These are phyloP conservation scores for Fusarium concolor DNA, from an alignment of 2,329 filamentous ascomycete species.

Conservation along the genomic window DNA sequence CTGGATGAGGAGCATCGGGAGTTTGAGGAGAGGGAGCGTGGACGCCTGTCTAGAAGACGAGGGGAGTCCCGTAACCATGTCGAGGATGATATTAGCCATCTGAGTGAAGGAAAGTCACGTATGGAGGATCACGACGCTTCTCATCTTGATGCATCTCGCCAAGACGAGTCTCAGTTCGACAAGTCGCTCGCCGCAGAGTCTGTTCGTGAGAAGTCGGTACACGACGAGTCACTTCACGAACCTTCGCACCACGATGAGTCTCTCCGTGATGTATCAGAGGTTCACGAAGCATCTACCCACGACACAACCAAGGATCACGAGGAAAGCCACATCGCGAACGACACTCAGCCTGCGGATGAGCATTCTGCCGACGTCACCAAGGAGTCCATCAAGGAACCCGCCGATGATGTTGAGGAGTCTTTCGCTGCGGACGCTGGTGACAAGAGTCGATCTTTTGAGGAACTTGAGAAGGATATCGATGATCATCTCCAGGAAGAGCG, in stretches of 20 bases:
- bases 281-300: not conserved
- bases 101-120: constrained; percentile 28
- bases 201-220: constrained; percentile 13
- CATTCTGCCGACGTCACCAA: constrained; percentile 9
- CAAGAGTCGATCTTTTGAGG: constrained; percentile 27
- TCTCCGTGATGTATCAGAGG: not conserved
- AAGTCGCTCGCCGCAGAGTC: constrained; percentile 20
- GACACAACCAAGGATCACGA: constrained; percentile 1
- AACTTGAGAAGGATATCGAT: constrained; percentile 38
- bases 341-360: constrained; percentile 9
- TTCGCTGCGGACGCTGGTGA: constrained; percentile 7
- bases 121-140: constrained; percentile 8
- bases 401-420: constrained; percentile 3
- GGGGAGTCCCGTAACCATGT: constrained; percentile 21
- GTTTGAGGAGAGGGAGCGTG: constrained; percentile 47
- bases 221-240: constrained; percentile 9
- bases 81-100: constrained; percentile 5
- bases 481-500: constrained; percentile 39
- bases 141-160: constrained; percentile 2
- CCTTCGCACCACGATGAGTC: constrained; percentile 9
- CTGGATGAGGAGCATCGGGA: constrained; percentile 43
- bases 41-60: constrained; percentile 24
- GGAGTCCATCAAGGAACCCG: constrained; percentile 5
- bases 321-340: constrained; percentile 3
- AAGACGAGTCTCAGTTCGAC: constrained; percentile 13